phyloP scores from a whole-genome alignment of 768 basidiomycete species.

The Trametes maxima region DNA sequence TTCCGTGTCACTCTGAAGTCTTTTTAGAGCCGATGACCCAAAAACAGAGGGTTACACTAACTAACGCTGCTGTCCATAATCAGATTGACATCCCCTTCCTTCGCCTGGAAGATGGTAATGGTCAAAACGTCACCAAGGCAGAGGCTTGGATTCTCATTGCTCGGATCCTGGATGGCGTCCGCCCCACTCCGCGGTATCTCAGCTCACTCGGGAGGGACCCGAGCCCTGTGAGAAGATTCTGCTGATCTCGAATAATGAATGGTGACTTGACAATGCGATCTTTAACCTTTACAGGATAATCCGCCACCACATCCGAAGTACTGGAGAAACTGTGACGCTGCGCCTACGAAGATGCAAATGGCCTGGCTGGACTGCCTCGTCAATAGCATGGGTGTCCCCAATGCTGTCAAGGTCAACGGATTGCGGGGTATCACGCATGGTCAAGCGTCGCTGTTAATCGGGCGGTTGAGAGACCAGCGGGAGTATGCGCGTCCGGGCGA shows the following conservation, averaged over 20 bases:
- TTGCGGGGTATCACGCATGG: neutral
- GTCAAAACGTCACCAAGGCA: neutral
- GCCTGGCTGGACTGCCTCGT: neutral
- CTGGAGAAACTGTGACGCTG: neutral
- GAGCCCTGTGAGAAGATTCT: neutral
- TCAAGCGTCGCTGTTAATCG: neutral
- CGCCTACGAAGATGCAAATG: neutral
- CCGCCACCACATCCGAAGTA: neutral
- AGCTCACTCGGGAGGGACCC: neutral
- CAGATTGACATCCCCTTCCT: neutral
- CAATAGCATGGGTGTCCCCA: neutral
- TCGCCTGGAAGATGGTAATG: neutral
- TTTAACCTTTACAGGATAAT: neutral
- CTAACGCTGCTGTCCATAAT: too few relatives aligned
- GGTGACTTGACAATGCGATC: neutral
- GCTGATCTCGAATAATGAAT: too few relatives aligned
- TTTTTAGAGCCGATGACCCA: constrained; percentile 1
- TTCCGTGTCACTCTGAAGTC: neutral
- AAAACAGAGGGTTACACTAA: neutral
- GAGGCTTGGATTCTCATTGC: neutral
- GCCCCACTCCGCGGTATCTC: neutral
- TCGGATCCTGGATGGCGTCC: neutral
- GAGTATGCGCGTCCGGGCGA: neutral
- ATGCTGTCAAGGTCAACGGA: neutral
- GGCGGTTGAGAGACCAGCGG: neutral